phyloP scores from a whole-genome alignment of 2,329 filamentous ascomycete species.

The Pseudopyrenochaeta lycopersici region DNA sequence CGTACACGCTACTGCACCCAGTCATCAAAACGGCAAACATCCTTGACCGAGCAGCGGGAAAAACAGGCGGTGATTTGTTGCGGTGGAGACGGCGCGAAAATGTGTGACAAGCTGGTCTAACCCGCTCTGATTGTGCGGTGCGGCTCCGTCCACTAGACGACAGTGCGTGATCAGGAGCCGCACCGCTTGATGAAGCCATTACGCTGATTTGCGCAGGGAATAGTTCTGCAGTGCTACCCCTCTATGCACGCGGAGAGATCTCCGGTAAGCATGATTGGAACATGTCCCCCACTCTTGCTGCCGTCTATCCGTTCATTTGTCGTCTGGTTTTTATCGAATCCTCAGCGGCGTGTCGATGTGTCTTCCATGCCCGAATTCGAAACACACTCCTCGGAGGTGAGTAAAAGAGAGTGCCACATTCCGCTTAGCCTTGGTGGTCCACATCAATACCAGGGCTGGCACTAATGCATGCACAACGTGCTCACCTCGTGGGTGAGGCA shows the following conservation, averaged over 20 bases:
- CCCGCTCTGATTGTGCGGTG: not conserved
- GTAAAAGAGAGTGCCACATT: too few relatives aligned
- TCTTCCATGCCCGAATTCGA: not conserved
- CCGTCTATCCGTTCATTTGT: too few relatives aligned
- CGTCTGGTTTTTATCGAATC: not conserved
- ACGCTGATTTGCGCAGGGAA: not conserved
- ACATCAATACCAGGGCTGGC: not conserved
- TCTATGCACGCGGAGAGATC: not conserved
- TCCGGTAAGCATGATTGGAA: too few relatives aligned
- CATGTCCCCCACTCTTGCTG: too few relatives aligned
- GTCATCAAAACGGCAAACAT: not conserved
- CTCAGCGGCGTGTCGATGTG: not conserved
- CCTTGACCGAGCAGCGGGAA: not conserved
- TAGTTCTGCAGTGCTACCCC: not conserved
- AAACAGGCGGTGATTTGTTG: too few relatives aligned
- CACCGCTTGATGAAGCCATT: not conserved
- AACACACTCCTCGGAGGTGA: not conserved
- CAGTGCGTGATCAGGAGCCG: not conserved
- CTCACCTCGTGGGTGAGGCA: slow-evolving; percentile 12
- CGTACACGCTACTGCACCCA: not conserved
- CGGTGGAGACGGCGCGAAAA: not conserved
- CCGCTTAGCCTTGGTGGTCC: not conserved
- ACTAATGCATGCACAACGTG: slow-evolving; percentile 5
- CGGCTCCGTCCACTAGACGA: not conserved
- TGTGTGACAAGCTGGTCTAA: not conserved